phyloP scores from a whole-genome alignment of 345 rosid species.

The Adansonia digitata region DNA sequence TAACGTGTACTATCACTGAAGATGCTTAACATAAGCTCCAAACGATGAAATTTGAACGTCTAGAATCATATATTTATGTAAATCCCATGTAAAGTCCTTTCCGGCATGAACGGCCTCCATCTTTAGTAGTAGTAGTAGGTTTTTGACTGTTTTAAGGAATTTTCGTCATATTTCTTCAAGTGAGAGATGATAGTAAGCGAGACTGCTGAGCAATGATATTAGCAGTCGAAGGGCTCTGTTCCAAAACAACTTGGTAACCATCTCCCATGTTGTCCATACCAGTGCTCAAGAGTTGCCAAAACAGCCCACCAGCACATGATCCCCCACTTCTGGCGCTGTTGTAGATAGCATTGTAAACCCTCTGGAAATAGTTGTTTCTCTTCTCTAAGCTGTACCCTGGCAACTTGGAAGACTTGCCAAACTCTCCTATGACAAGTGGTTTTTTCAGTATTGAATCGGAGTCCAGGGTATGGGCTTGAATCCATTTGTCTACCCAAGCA shows the following conservation, averaged over 20 bases:
- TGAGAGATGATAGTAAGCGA: conserved; percentile 30
- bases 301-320: conserved; percentile 53
- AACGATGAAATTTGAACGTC: no score
- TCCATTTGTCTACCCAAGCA: conserved; percentile 46
- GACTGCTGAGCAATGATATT: conserved; percentile 50
- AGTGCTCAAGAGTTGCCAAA: conserved; percentile 58
- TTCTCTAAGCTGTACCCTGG: conserved; percentile 39
- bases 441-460: conserved; percentile 35
- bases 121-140: no score
- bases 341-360: conserved; percentile 42
- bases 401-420: conserved; percentile 51
- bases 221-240: conserved; percentile 53
- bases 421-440: conserved; percentile 55
- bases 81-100: no score
- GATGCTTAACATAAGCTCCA: no score
- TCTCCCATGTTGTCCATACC: conserved; percentile 43
- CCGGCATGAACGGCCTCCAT: no score
- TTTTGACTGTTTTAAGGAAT: no score
- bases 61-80: no score
- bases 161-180: no score
- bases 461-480: conserved; percentile 44
- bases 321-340: conserved; percentile 37
- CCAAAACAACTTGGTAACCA: conserved; percentile 57
- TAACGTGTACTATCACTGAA: no score
- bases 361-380: conserved; percentile 45